Conservation (phyloP, 148 eudicot genomes). For the Polygonum maritimum region DNA sequence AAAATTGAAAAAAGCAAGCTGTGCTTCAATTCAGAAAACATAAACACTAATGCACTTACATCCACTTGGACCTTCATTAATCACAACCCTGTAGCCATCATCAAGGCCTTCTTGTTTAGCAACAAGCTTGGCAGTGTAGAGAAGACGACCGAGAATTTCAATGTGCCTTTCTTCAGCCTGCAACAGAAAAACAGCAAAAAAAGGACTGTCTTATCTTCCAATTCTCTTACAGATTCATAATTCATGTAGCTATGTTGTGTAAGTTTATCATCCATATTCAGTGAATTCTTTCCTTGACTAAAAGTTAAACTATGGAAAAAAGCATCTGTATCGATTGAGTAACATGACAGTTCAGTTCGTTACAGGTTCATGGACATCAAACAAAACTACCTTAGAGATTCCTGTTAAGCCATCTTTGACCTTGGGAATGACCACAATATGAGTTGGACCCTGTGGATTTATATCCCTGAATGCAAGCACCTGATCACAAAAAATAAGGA, state of each 20-base stretch:
- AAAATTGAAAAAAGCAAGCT: neutral
- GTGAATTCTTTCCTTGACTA: neutral
- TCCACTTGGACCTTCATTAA: conserved; percentile 86
- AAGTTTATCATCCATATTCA: neutral
- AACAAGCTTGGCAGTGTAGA: conserved; percentile 73
- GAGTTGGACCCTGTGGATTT: conserved; percentile 75
- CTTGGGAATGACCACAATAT: conserved; percentile 77
- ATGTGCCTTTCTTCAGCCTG: conserved; percentile 87
- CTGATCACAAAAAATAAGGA: conserved; percentile 25
- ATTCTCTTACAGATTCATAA: too few species aligned
- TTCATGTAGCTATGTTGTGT: neutral
- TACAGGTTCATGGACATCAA: neutral
- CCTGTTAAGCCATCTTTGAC: conserved; percentile 79
- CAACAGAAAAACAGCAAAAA: neutral
- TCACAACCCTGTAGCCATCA: conserved; percentile 78
- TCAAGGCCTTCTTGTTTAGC: conserved; percentile 91
- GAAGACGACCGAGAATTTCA: conserved; percentile 80
- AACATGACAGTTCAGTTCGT: neutral
- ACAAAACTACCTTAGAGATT: conserved; percentile 44
- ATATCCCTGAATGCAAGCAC: conserved; percentile 95
- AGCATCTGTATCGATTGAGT: neutral
- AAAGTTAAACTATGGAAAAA: neutral
- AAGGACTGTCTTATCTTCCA: neutral
- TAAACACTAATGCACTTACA: conserved; percentile 32
- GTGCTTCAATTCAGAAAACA: neutral